These are phyloP conservation scores for Selenicereus undatus DNA, from an alignment of 148 eudicot genomes.

Conservation along the genomic window DNA sequence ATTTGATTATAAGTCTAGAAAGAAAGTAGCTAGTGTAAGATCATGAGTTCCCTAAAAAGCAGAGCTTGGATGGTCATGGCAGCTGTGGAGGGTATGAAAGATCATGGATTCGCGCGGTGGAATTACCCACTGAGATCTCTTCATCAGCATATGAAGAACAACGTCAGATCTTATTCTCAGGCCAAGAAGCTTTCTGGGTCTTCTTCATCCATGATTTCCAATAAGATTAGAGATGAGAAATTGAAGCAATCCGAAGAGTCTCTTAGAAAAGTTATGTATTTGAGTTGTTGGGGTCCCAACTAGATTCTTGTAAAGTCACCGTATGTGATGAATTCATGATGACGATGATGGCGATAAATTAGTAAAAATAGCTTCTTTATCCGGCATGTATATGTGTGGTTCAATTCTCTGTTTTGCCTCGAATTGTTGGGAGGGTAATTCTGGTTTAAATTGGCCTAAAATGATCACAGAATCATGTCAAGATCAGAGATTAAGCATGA, in stretches of 20 bases:
- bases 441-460: no score
- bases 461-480: no score
- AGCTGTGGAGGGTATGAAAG: conserved; percentile 24
- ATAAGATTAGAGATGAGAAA: background rate
- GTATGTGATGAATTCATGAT: background rate
- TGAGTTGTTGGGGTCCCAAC: conserved; percentile 20
- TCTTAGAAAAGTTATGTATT: background rate
- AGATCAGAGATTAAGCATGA: no score
- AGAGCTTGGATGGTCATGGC: conserved; percentile 2
- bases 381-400: background rate
- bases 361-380: background rate
- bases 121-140: conserved; percentile 15
- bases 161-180: conserved; percentile 12
- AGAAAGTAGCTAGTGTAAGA: no score
- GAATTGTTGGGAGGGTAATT: background rate
- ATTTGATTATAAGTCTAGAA: background rate
- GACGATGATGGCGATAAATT: background rate
- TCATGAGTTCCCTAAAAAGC: background rate
- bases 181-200: background rate
- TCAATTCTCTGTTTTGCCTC: background rate
- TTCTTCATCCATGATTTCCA: background rate
- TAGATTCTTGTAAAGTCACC: background rate
- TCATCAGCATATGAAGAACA: conserved; percentile 10
- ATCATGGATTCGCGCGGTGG: conserved; percentile 24
- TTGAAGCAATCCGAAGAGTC: background rate